Base-by-base conservation (phyloP, 2,329 filamentous ascomycete species). In the Chaetomiaceae sp. region DNA sequence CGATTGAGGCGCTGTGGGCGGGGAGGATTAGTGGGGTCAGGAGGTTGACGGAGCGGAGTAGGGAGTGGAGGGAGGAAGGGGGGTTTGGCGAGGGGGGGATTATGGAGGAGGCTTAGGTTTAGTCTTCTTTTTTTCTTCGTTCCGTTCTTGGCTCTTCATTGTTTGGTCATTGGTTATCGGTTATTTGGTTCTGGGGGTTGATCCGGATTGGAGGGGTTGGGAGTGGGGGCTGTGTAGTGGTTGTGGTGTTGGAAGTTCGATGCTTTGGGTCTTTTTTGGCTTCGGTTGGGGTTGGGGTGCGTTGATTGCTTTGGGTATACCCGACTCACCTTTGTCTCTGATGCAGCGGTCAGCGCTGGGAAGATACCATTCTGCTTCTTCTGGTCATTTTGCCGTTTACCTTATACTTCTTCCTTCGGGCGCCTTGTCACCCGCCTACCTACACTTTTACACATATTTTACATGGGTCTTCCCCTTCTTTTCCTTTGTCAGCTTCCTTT, bases 1-100 rank as follows among this genome's bases (percentile, higher is more conserved):
- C 90, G 0, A 87, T 92, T 6, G 94, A 99, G 74, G 83, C 84
- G 29, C 79, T 97, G 27, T 97, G 92, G 91, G 91, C 94, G 1
- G 81, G 81, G 37, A 83, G 94, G 34, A 87, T 97, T 19, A 72
- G 78, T 14, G 94, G 94, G 22, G 83, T 97, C 59, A 91, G 87
- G 71, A 80, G 82, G 56, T 73, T 97, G 59, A 89, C 89, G 0
- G 88, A 95, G 61, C 83, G 84, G 66, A 94, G 89, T 64, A 84
- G 90, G 43, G 90, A 95, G 62, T 99, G 94, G 94, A 83, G 92
- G 56, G 92, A 96, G 63, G 85, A 87, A 60, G 86, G 86, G 25
- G 87, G 88, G n/a, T n/a, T n/a, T 50, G 90, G 91, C 63, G 85
- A 88, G 59, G 80, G 75, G 20, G 77, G 80, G 42, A 84, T 84